Base-by-base conservation (phyloP, 2,329 filamentous ascomycete species). In the Penicillium aurantiogriseum region DNA sequence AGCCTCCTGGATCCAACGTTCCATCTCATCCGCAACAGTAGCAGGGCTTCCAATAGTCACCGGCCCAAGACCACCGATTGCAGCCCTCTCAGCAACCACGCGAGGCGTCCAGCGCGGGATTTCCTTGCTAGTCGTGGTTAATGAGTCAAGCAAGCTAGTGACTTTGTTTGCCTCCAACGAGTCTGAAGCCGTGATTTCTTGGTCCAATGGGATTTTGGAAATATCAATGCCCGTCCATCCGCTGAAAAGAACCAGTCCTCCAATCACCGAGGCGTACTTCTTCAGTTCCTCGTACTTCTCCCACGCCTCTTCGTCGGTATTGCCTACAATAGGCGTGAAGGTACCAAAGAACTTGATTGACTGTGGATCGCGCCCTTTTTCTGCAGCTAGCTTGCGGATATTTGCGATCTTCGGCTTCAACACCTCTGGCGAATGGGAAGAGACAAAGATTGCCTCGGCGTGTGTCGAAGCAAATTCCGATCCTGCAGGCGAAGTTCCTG, bases 211-310 rank as follows among this genome's bases (percentile, higher is more conserved):
- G 42, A 86, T 78, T 63, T 78, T 77, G 4, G 80, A 83, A 17
- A 86, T 75, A 63, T 87, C 84, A 56, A 87, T 85, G 0, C 84
- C 84, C 0, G 83, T 85, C 81, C 81, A 85, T 1, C 83, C 83
- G 39, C 78, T 80, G 59, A 85, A 81, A 0, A 85, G 72, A 0
- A 83, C 83, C 1, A 86, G 70, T 0, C 81, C 83, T 0, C 82
- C 83, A 17, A 83, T 71, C 0, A 79, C 78, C 0, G 79, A 82
- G 1, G 80, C 83, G 63, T 86, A 79, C 60, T 79, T 80, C 63
- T 80, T 77, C 11, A 80, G 61, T 56, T 83, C 80, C 23, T 77
- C 76, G 36, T 81, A 76, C 64, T 86, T 86, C 0, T 70, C 77
- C 39, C 74, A 70, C 0, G 83, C 84, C 63, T 85, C 83, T 58